Evolutionary conservation across 345 rosid genomes (phyloP).

Genomic region (Lenwebbia sp.): DNA sequence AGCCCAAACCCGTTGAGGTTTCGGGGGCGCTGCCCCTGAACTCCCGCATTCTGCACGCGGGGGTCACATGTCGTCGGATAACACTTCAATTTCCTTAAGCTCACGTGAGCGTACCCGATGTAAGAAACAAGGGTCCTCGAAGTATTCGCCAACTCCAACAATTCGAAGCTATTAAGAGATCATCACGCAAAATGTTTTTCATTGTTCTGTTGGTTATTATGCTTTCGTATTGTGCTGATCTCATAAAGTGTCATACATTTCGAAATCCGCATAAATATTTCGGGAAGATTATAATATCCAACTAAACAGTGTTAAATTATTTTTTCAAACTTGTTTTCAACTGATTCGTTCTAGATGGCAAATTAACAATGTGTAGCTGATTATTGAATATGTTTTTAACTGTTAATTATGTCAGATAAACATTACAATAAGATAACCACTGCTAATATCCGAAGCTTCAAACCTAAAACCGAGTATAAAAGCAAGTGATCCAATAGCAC

Average conservation of each 20-base stretch:
- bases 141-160: too few relatives aligned
- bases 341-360: neutral
- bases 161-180: neutral
- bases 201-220: neutral
- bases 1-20: too few relatives aligned
- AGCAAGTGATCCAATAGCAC: neutral
- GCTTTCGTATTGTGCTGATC: neutral
- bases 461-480: neutral
- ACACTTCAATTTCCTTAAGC: too few relatives aligned
- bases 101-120: too few relatives aligned
- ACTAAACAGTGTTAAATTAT: neutral
- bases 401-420: neutral
- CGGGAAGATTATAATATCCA: neutral
- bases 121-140: too few relatives aligned
- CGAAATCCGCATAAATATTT: neutral
- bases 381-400: neutral
- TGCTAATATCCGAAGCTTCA: neutral
- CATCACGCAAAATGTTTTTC: neutral
- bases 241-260: neutral
- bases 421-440: neutral
- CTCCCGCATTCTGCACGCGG: too few relatives aligned
- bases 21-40: too few relatives aligned
- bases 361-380: neutral
- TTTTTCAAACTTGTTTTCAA: neutral
- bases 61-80: too few relatives aligned